Base-by-base conservation (phyloP, 352 stramenopile species). In the Globisporangium nagaii region DNA sequence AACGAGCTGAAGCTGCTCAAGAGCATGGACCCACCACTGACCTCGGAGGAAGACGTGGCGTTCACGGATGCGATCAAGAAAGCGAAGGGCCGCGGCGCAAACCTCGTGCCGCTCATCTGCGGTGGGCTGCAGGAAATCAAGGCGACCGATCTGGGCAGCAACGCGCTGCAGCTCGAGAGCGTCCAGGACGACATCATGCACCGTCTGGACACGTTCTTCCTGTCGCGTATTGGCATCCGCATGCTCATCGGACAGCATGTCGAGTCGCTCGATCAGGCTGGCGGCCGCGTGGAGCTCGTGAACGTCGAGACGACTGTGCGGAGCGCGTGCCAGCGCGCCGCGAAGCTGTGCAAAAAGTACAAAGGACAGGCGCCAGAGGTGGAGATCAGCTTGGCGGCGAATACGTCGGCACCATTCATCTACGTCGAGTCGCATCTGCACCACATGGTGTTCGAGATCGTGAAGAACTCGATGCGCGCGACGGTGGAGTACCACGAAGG, bases 391-490 rank as follows among this genome's bases (percentile, higher is more conserved):
- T 36, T 73, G 22, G 74, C 72, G 4, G 66, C 65, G 4, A 88
- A 79, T 51, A 53, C 68, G 15, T 59, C 62, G 22, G 71, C 75
- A n/a, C 80, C 79, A 24, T 82, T 93, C 57, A 89, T 87, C 53
- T 93, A 93, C 65, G 71, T 93, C 39, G 66, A 84, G 36, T 90
- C 79, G 34, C 83, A 93, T 45, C 61, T 93, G 50, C 83, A 93
- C 41, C 83, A 93, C 70, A 93, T 93, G 80, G 75, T 98, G 51
- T 96, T 99, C 53, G 97, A 99, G 73, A 68, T 99, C 4, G 71
- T 99, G 30, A 99, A 99, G 73, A 99, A 99, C 69, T 88, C 86
- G 30, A 99, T 99, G 96, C 82, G 96, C 42, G 97, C 97, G 7
- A 99, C 96, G 2, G 82, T 98, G 25, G 96, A 99, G 69, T 83